These are phyloP conservation scores for Claviceps digitariae DNA, from an alignment of 2,329 filamentous ascomycete species.

Conservation along the genomic window DNA sequence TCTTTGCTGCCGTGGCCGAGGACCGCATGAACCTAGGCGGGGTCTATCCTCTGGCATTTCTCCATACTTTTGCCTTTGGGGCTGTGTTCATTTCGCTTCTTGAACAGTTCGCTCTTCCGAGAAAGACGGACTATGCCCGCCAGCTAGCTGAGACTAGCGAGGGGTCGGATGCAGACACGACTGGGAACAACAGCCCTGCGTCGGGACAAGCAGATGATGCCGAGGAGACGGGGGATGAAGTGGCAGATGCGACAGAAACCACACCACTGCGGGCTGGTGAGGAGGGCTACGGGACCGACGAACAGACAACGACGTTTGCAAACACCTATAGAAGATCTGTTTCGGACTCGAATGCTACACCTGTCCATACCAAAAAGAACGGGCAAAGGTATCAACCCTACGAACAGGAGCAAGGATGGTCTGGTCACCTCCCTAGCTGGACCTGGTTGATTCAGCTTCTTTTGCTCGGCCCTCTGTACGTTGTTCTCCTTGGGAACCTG, in stretches of 20 bases:
- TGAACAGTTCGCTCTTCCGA: constrained; percentile 66
- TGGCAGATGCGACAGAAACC: constrained; percentile 32
- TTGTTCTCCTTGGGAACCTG: constrained; percentile 66
- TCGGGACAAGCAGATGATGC: background rate
- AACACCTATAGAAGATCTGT: constrained; percentile 41
- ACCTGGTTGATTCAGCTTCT: constrained; percentile 82
- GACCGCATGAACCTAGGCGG: constrained; percentile 59
- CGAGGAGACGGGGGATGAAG: constrained; percentile 9
- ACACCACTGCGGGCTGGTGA: constrained; percentile 36
- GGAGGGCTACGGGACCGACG: constrained; percentile 20
- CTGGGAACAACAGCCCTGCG: constrained; percentile 21
- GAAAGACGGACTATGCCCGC: constrained; percentile 55
- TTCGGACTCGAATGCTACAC: constrained; percentile 11
- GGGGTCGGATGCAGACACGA: constrained; percentile 22
- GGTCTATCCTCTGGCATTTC: constrained; percentile 71
- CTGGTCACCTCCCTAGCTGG: constrained; percentile 62
- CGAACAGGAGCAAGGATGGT: constrained; percentile 75
- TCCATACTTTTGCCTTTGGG: constrained; percentile 62
- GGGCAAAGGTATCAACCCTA: constrained; percentile 30
- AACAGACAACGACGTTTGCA: constrained; percentile 35
- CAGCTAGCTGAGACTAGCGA: constrained; percentile 39
- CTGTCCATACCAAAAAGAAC: constrained; percentile 7
- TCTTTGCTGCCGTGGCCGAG: constrained; percentile 61
- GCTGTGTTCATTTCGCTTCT: constrained; percentile 62
- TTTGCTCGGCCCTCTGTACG: constrained; percentile 60